phyloP scores from a whole-genome alignment of 2,329 filamentous ascomycete species.

The Domatiomyces catenatus region DNA sequence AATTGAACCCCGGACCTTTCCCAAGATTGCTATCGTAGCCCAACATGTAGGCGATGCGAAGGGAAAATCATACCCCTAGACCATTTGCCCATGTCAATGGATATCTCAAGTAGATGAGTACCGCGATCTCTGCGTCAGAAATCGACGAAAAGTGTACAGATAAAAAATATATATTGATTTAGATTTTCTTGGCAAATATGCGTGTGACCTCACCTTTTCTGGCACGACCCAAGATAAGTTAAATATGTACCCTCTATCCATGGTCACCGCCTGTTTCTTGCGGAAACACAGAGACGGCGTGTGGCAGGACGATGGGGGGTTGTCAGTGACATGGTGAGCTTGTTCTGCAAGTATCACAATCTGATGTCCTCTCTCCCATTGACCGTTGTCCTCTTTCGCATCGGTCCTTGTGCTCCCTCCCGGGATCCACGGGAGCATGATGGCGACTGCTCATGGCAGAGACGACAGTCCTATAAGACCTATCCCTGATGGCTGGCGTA shows the following conservation, averaged over 20 bases:
- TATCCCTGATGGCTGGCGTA: slow-evolving; percentile 26
- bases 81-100: slow-evolving; percentile 18
- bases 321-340: not conserved
- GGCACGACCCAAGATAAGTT: too few relatives aligned
- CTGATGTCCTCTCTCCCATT: not conserved
- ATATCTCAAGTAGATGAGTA: too few relatives aligned
- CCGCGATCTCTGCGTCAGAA: slow-evolving; percentile 1
- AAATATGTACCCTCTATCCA: not conserved
- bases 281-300: not conserved
- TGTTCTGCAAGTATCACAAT: not conserved
- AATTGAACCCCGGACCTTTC: slow-evolving; percentile 30
- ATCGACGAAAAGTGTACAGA: not conserved
- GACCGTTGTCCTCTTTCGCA: not conserved
- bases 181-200: not conserved
- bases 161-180: not conserved
- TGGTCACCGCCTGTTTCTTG: not conserved
- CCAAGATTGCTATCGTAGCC: slow-evolving; percentile 12
- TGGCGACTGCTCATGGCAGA: not conserved
- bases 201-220: not conserved
- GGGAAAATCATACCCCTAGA: slow-evolving; percentile 27
- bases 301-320: not conserved
- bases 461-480: not conserved
- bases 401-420: not conserved
- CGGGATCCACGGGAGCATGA: slow-evolving; percentile 1
- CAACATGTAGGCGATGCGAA: slow-evolving; percentile 20